Evolutionary conservation across 305 asterid genomes (phyloP).

Genomic region (Fraxinus platypoda): DNA sequence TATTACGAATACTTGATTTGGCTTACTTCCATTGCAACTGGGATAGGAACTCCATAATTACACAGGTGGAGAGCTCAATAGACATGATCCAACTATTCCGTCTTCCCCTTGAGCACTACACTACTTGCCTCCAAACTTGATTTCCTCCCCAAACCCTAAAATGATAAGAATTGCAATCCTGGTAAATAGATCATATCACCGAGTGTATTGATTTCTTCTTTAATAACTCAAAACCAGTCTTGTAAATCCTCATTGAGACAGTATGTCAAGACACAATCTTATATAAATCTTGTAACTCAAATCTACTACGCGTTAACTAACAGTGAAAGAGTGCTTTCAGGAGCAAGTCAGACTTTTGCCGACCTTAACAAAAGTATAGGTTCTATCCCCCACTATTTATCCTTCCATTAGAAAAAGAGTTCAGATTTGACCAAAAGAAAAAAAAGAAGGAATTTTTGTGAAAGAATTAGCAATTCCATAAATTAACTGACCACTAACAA

Average conservation of each 20-base stretch:
- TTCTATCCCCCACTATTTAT: background rate
- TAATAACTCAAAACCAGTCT: background rate
- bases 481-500: background rate
- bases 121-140: background rate
- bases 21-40: background rate
- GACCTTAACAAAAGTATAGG: background rate
- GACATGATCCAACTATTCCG: background rate
- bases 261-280: background rate
- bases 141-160: background rate
- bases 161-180: background rate
- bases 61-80: background rate
- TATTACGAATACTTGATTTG: background rate
- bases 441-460: background rate
- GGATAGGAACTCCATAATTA: background rate
- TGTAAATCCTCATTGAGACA: background rate
- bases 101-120: background rate
- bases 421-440: background rate
- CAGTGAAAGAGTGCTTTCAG: background rate
- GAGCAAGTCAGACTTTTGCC: background rate
- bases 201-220: background rate
- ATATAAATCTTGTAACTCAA: background rate
- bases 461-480: background rate
- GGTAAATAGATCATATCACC: background rate
- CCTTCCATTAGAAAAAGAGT: background rate
- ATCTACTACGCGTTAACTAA: background rate